Evolutionary conservation across 108 stramenopile species (phyloP).

Genomic region (Skeletonema costatum): DNA sequence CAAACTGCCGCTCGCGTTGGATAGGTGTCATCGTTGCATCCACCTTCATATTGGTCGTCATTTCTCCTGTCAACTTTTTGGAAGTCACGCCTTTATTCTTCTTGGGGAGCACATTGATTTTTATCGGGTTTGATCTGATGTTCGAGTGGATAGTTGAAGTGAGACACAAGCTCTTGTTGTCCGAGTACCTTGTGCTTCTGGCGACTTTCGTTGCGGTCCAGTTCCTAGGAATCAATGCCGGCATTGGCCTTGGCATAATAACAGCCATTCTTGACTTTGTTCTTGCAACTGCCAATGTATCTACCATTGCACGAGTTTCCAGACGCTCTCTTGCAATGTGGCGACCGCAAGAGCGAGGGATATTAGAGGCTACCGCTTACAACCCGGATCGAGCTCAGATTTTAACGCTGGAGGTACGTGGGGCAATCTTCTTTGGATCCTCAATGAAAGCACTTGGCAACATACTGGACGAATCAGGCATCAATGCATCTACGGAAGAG

Average conservation of each 20-base stretch:
- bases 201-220: slow-evolving; percentile 50
- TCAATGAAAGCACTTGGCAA: slow-evolving; percentile 61
- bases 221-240: slow-evolving; percentile 42
- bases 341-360: slow-evolving; percentile 61
- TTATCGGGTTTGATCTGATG: slow-evolving; percentile 93
- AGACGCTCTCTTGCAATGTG: slow-evolving; percentile 82
- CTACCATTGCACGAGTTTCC: slow-evolving; percentile 53
- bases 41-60: slow-evolving; percentile 68
- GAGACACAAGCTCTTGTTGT: slow-evolving; percentile 63
- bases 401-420: slow-evolving; percentile 71
- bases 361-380: slow-evolving; percentile 72
- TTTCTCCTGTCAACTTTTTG: slow-evolving; percentile 76
- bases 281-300: slow-evolving; percentile 65
- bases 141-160: slow-evolving; percentile 95
- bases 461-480: slow-evolving; percentile 62
- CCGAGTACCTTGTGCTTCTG: slow-evolving; percentile 43
- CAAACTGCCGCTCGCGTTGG: slow-evolving; percentile 66
- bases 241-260: slow-evolving; percentile 39
- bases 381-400: slow-evolving; percentile 56
- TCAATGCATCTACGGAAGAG: slow-evolving; percentile 44
- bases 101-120: slow-evolving; percentile 90
- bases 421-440: slow-evolving; percentile 83
- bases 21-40: slow-evolving; percentile 74
- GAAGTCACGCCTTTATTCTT: slow-evolving; percentile 86
- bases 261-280: slow-evolving; percentile 82